phyloP scores from a whole-genome alignment of 2,329 filamentous ascomycete genomes.

The Hypoxylon sp. region DNA sequence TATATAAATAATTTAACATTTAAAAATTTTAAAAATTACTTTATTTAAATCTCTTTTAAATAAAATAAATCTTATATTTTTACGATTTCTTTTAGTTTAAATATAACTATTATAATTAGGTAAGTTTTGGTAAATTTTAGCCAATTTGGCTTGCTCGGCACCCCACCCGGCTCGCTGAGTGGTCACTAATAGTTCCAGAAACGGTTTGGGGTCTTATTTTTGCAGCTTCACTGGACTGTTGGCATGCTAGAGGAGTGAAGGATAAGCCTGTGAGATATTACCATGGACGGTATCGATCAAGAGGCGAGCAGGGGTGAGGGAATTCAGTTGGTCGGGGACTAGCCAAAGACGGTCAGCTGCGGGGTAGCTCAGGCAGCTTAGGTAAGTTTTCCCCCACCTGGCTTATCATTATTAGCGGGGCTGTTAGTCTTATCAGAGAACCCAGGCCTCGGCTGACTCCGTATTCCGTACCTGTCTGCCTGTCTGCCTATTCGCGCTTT shows the following conservation, averaged over 20 bases:
- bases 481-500: slow-evolving; percentile 6
- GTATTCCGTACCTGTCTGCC: slow-evolving; percentile 12
- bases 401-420: slow-evolving; percentile 4
- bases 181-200: too few species aligned
- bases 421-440: slow-evolving; percentile 31
- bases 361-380: slow-evolving; percentile 34
- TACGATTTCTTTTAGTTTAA: too few species aligned
- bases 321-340: slow-evolving; percentile 10
- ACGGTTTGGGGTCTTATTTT: slow-evolving; percentile 12
- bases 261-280: slow-evolving; percentile 10
- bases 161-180: too few species aligned
- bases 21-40: too few species aligned
- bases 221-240: slow-evolving; percentile 3
- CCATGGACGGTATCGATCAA: background rate
- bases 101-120: too few species aligned
- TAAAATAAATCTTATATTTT: too few species aligned
- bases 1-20: too few species aligned
- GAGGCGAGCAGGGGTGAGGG: background rate
- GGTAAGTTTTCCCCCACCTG: slow-evolving; percentile 14
- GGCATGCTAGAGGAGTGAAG: slow-evolving; percentile 8
- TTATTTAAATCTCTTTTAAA: too few species aligned
- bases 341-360: slow-evolving; percentile 38
- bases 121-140: too few species aligned
- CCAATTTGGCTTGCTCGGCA: too few species aligned
- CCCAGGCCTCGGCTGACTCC: slow-evolving; percentile 34